Conservation (phyloP, 768 basidiomycete species). For the Rhodotorula sphaerocarpa region DNA sequence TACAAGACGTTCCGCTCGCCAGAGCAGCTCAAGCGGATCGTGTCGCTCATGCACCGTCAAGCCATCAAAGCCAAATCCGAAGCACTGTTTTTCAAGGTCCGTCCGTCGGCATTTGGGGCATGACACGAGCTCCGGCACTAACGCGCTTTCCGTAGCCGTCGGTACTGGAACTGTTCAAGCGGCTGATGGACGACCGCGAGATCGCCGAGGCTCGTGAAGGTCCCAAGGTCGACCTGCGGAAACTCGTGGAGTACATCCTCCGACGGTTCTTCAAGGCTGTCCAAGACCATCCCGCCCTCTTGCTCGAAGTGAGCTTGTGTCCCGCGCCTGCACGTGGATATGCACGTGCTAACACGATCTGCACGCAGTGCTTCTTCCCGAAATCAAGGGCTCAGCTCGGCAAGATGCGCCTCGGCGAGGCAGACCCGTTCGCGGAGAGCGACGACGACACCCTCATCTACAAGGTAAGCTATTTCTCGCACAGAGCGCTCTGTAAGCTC, state of each 20-base stretch:
- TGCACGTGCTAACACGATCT: not conserved
- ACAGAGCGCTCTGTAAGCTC: no score
- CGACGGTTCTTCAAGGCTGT: constrained; percentile 90
- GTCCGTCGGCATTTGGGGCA: constrained; percentile 35
- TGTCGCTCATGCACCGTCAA: constrained; percentile 80
- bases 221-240: constrained; percentile 70
- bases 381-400: constrained; percentile 83
- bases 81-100: constrained; percentile 87
- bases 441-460: constrained; percentile 35
- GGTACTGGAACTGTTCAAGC: constrained; percentile 76
- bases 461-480: not conserved
- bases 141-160: constrained; percentile 66
- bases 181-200: constrained; percentile 70
- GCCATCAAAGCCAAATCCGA: constrained; percentile 86
- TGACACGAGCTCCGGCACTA: no score
- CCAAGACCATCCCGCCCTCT: constrained; percentile 71
- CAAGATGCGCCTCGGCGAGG: constrained; percentile 46
- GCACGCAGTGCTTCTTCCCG: constrained; percentile 68
- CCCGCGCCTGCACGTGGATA: no score
- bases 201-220: constrained; percentile 64
- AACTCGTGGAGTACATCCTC: constrained; percentile 74
- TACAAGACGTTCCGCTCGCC: constrained; percentile 68
- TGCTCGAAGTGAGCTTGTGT: constrained; percentile 61
- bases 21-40: constrained; percentile 82
- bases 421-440: constrained; percentile 28